A percentile compares a stretch with the other conserved stretches of the same genome.
Evolutionary conservation across 1,139 yeast genomes (phyloP).

Genomic region (Geotrichum restrictum): DNA sequence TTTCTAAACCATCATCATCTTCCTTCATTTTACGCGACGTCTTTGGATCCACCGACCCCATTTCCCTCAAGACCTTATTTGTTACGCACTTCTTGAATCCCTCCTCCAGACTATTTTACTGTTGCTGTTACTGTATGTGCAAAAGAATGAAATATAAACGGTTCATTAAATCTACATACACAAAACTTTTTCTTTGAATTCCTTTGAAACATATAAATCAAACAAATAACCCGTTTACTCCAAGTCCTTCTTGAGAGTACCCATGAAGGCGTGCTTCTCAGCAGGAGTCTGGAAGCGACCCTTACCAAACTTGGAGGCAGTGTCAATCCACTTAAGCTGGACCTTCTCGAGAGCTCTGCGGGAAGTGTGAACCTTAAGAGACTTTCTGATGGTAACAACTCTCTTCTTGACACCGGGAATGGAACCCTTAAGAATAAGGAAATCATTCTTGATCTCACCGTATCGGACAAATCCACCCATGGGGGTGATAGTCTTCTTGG

Average conservation of each 20-base stretch:
- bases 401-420: conserved; percentile 99
- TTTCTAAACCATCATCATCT: background rate
- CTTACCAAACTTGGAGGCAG: conserved; percentile 99
- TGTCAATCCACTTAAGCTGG: conserved; percentile 98
- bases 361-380: conserved; percentile 95
- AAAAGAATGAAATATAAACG: too few relatives aligned
- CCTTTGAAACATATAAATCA: conserved; percentile 10
- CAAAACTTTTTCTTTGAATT: conserved; percentile 12
- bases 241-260: conserved; percentile 97
- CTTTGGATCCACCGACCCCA: too few relatives aligned
- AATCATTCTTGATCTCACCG: conserved; percentile 97
- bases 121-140: too few relatives aligned
- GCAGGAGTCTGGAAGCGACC: conserved; percentile 99
- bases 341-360: conserved; percentile 97
- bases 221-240: conserved; percentile 24
- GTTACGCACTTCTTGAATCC: too few relatives aligned
- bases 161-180: conserved; percentile 7
- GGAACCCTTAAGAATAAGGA: conserved; percentile 95
- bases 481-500: conserved; percentile 99
- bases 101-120: too few relatives aligned
- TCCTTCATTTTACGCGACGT: too few relatives aligned
- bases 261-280: conserved; percentile 99
- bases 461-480: conserved; percentile 99
- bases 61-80: too few relatives aligned
- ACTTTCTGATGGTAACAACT: conserved; percentile 97